Conservation (phyloP, 2,329 filamentous ascomycete species). For the Penicillium concentricum region DNA sequence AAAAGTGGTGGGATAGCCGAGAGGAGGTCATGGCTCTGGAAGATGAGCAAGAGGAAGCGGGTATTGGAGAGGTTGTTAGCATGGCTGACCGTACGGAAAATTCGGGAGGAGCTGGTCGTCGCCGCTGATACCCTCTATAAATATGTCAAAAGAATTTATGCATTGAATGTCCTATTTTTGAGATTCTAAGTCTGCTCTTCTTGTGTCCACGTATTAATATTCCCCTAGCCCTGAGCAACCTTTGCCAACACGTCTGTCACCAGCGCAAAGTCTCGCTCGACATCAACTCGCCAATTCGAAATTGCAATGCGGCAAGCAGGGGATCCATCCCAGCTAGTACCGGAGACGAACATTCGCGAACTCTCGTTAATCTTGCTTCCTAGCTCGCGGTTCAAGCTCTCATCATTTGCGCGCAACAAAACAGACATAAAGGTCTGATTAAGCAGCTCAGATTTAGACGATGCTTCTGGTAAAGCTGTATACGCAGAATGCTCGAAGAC, state of each 20-base stretch:
- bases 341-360: constrained; percentile 76
- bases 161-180: background rate
- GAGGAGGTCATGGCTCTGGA: constrained; percentile 90
- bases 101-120: constrained; percentile 46
- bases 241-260: constrained; percentile 62
- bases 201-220: background rate
- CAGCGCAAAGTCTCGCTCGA: constrained; percentile 64
- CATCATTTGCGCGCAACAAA: constrained; percentile 71
- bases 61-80: constrained; percentile 91
- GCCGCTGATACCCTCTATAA: constrained; percentile 36
- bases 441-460: constrained; percentile 42
- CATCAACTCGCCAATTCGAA: constrained; percentile 77
- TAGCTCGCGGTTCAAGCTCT: constrained; percentile 63
- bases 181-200: background rate
- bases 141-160: background rate
- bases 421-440: constrained; percentile 67
- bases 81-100: constrained; percentile 68
- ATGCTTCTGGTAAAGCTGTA: constrained; percentile 59
- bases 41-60: constrained; percentile 92
- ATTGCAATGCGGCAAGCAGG: constrained; percentile 81
- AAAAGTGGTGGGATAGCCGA: constrained; percentile 98
- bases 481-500: constrained; percentile 63
- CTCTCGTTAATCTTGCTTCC: constrained; percentile 70
- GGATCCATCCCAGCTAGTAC: constrained; percentile 71
- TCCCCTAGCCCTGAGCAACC: constrained; percentile 36